Evolutionary conservation across 257 asterid genomes (phyloP).

Genomic region (Solanum paucissectum): DNA sequence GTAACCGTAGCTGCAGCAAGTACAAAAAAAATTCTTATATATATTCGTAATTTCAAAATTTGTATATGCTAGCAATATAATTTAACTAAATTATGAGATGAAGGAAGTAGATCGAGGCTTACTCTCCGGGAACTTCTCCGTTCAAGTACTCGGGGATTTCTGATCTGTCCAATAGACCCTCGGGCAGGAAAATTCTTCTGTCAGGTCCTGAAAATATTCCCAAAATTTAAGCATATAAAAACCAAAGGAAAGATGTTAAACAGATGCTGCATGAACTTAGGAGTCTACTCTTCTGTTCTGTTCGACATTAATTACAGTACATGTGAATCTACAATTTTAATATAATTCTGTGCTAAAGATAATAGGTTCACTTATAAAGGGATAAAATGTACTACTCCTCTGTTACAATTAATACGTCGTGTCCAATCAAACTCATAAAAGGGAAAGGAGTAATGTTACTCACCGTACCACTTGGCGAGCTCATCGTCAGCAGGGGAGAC

Average conservation of each 20-base stretch:
- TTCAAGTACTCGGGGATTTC: slow-evolving; percentile 90
- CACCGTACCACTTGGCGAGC: slow-evolving; percentile 99
- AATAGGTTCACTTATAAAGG: background rate
- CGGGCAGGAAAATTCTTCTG: slow-evolving; percentile 92
- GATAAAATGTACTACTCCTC: background rate
- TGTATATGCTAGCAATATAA: background rate
- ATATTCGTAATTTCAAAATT: background rate
- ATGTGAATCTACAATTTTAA: background rate
- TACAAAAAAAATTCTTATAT: background rate
- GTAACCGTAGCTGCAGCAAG: slow-evolving; percentile 67
- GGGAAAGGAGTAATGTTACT: slow-evolving; percentile 5
- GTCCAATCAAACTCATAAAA: background rate
- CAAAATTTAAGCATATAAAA: background rate
- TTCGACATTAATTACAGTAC: background rate
- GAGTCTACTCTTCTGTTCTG: background rate
- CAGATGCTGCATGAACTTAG: background rate
- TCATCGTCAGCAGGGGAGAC: slow-evolving; percentile 55
- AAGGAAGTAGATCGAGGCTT: slow-evolving; percentile 9
- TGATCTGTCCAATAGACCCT: slow-evolving; percentile 86
- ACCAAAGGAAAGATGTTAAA: background rate
- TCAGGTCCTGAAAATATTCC: slow-evolving; percentile 60
- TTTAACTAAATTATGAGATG: background rate
- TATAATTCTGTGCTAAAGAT: background rate
- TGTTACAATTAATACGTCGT: background rate
- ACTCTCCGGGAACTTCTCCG: slow-evolving; percentile 98